Conservation (phyloP, 169 alveolate genomes). For the Plasmodium vinckei region DNA sequence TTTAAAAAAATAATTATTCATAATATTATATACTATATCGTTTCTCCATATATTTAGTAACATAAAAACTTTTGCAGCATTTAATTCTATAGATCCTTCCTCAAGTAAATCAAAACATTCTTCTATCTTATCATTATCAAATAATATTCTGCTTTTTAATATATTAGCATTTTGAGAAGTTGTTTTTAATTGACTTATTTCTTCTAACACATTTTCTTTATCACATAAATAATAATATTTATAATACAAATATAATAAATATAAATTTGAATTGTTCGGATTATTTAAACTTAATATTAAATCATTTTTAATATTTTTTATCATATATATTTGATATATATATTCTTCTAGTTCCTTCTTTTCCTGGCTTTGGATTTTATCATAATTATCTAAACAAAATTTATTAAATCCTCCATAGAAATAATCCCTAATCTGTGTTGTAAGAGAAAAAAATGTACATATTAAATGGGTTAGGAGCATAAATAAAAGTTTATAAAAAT, state of each 20-base stretch:
- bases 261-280: conserved; percentile 34
- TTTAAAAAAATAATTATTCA: conserved; percentile 30
- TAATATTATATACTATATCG: conserved; percentile 27
- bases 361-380: conserved; percentile 26
- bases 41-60: conserved; percentile 31
- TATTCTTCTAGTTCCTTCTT: conserved; percentile 54
- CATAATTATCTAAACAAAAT: conserved; percentile 33
- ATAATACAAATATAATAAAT: conserved; percentile 40
- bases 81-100: conserved; percentile 47
- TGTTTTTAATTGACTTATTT: conserved; percentile 17
- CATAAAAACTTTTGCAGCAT: conserved; percentile 39
- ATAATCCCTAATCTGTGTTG: conserved; percentile 47
- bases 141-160: conserved; percentile 51
- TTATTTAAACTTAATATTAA: conserved; percentile 33
- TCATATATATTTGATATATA: conserved; percentile 71
- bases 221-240: conserved; percentile 46
- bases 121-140: conserved; percentile 55
- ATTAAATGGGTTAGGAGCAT: too few relatives aligned
- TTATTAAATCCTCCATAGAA: conserved; percentile 65
- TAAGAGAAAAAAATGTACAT: not conserved
- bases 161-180: conserved; percentile 38
- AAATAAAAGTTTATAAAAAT: too few relatives aligned
- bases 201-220: conserved; percentile 42
- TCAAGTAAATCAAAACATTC: conserved; percentile 62
- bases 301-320: conserved; percentile 27